A percentile compares a stretch with the other conserved stretches of the same genome.
phyloP scores from a whole-genome alignment of 2,329 filamentous ascomycete species.

The Pestalotiopsis sp. region DNA sequence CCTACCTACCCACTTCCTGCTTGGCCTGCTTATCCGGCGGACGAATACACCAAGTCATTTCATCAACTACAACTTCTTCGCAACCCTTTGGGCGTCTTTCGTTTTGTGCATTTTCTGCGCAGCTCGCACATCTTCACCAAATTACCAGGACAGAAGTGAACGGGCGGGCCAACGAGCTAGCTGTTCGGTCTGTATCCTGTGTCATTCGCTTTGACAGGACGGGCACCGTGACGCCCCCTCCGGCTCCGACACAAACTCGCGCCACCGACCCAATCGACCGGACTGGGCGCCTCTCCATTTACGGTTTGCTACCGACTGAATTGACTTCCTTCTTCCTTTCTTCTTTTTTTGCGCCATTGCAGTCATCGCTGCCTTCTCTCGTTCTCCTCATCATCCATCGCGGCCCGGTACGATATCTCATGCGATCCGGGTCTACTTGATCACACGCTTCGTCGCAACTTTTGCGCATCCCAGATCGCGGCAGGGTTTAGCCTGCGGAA shows the following conservation, averaged over 20 bases:
- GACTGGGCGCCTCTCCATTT: neutral
- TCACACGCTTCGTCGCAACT: neutral
- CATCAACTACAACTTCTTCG: neutral
- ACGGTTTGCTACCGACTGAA: neutral
- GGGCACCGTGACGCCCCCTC: neutral
- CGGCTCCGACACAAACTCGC: neutral
- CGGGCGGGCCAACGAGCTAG: neutral
- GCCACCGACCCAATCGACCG: neutral
- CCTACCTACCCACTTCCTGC: neutral
- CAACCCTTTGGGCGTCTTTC: neutral
- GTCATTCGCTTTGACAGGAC: neutral
- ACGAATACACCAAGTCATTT: neutral
- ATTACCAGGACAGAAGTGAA: neutral
- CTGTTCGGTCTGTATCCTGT: neutral
- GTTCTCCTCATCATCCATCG: neutral
- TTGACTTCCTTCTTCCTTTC: neutral
- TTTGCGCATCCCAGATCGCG: neutral
- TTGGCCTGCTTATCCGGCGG: neutral
- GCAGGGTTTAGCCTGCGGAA: neutral
- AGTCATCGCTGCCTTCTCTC: neutral
- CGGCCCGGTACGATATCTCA: neutral
- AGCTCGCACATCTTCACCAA: neutral
- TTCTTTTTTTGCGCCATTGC: neutral
- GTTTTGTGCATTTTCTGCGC: neutral
- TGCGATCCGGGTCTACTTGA: neutral